Conservation (phyloP, 768 basidiomycete species). For the Clavaria fumosa region DNA sequence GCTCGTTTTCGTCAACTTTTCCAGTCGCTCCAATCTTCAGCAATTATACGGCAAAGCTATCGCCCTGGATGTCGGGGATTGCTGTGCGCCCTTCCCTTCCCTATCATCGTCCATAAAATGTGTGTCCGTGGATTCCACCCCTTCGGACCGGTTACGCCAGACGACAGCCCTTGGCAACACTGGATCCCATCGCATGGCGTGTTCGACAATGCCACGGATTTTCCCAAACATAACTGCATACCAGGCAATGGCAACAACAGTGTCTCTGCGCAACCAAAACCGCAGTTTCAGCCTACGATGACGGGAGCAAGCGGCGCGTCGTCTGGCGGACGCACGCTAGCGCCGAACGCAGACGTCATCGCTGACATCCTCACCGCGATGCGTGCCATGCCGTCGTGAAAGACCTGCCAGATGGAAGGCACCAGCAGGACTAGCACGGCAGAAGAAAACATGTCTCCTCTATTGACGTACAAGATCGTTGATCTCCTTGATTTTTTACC, state of each 20-base stretch:
- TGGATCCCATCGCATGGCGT: slow-evolving; percentile 13
- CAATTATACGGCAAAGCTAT: slow-evolving; percentile 21
- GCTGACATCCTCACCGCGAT: slow-evolving; percentile 19
- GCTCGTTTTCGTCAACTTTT: slow-evolving; percentile 20
- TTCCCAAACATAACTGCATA: slow-evolving; percentile 10
- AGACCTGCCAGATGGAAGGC: slow-evolving; percentile 18
- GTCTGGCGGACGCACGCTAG: slow-evolving; percentile 10
- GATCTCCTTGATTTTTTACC: slow-evolving; percentile 1
- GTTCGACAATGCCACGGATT: slow-evolving; percentile 9
- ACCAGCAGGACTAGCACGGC: slow-evolving; percentile 21
- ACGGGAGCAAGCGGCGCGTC: slow-evolving; percentile 9
- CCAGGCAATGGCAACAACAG: slow-evolving; percentile 5
- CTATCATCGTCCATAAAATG: slow-evolving; percentile 22
- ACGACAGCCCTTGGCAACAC: slow-evolving; percentile 15
- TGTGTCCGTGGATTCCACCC: slow-evolving; percentile 19
- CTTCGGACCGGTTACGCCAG: slow-evolving; percentile 13
- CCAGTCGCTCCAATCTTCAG: slow-evolving; percentile 7
- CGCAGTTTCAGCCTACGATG: slow-evolving; percentile 7
- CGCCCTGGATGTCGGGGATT: slow-evolving; percentile 18
- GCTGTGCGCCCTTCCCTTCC: slow-evolving; percentile 18
- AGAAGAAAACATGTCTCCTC: slow-evolving; percentile 17
- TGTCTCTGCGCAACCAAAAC: slow-evolving; percentile 7
- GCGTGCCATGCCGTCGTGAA: slow-evolving; percentile 19
- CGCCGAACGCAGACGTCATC: slow-evolving; percentile 13
- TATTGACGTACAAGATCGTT: slow-evolving; percentile 8